A percentile compares a stretch with the other conserved stretches of the same genome.
Evolutionary conservation across 1,139 yeast genomes (phyloP).

Genomic region (Hyphopichia pseudoburtonii): DNA sequence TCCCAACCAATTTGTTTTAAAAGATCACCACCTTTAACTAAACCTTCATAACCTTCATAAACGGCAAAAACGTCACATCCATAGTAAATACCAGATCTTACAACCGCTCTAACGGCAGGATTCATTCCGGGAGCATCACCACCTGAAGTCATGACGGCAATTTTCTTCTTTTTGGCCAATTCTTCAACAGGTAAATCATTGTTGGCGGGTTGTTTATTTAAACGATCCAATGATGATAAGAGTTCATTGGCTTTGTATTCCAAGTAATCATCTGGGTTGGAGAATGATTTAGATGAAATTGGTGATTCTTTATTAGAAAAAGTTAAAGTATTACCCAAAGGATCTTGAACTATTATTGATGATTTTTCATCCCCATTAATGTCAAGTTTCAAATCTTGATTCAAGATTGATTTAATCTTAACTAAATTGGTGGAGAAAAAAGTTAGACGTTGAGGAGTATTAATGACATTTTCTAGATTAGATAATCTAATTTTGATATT

Average conservation of each 20-base stretch:
- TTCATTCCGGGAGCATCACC: conserved; percentile 99
- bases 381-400: conserved; percentile 6
- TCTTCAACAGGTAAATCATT: conserved; percentile 1
- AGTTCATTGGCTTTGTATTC: conserved; percentile 18
- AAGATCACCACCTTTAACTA: conserved; percentile 79
- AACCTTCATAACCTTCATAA: conserved; percentile 93
- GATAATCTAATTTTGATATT: conserved; percentile 60
- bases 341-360: conserved; percentile 45
- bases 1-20: conserved; percentile 84
- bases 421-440: conserved; percentile 54
- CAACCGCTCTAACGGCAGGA: conserved; percentile 91
- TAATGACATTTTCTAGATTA: conserved; percentile 25
- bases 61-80: conserved; percentile 96
- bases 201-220: not conserved
- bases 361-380: conserved; percentile 11
- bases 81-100: conserved; percentile 80
- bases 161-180: conserved; percentile 44
- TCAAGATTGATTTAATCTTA: conserved; percentile 34
- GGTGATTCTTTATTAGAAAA: conserved; percentile 40
- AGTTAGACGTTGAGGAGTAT: conserved; percentile 37
- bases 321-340: conserved; percentile 52
- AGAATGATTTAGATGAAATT: conserved; percentile 27
- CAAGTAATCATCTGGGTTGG: conserved; percentile 30
- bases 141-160: conserved; percentile 97
- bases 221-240: conserved; percentile 8